Conservation (phyloP, 208 protist genomes). For the Herpetomonas muscarum region DNA sequence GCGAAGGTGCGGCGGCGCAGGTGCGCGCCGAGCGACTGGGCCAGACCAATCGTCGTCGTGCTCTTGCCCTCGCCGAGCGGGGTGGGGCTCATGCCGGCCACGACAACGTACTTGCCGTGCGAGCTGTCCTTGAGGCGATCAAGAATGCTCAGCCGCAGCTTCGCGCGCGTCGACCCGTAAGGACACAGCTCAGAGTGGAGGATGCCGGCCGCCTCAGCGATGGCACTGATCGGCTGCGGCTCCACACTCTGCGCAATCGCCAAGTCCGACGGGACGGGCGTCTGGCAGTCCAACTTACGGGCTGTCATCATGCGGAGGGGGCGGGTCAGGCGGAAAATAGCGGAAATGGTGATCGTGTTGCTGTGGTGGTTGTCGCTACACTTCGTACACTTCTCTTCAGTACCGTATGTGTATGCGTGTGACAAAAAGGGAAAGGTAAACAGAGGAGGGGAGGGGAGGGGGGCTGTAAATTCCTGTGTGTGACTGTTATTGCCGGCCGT, state of each 20-base stretch:
- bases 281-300: conserved; percentile 46
- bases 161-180: conserved; percentile 91
- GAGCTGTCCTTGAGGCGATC: conserved; percentile 72
- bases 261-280: conserved; percentile 92
- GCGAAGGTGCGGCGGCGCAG: conserved; percentile 91
- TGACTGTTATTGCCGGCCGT: too few relatives aligned
- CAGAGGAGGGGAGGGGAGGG: background rate
- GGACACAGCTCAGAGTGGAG: conserved; percentile 86
- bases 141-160: conserved; percentile 83
- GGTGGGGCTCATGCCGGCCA: conserved; percentile 92
- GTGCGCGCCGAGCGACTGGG: conserved; percentile 96
- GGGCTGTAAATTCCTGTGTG: too few relatives aligned
- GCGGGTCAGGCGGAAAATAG: conserved; percentile 7
- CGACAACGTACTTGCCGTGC: conserved; percentile 96
- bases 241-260: conserved; percentile 91
- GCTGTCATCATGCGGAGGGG: conserved; percentile 39
- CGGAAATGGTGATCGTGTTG: conserved; percentile 9
- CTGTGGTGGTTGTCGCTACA: background rate
- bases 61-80: conserved; percentile 97
- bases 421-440: conserved; percentile 9
- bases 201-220: conserved; percentile 81
- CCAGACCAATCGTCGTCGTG: conserved; percentile 97
- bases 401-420: conserved; percentile 1
- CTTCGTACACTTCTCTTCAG: too few relatives aligned
- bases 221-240: conserved; percentile 64